These are phyloP conservation scores for Phytophthora sansomeana DNA, from an alignment of 352 stramenopile species.

Conservation along the genomic window DNA sequence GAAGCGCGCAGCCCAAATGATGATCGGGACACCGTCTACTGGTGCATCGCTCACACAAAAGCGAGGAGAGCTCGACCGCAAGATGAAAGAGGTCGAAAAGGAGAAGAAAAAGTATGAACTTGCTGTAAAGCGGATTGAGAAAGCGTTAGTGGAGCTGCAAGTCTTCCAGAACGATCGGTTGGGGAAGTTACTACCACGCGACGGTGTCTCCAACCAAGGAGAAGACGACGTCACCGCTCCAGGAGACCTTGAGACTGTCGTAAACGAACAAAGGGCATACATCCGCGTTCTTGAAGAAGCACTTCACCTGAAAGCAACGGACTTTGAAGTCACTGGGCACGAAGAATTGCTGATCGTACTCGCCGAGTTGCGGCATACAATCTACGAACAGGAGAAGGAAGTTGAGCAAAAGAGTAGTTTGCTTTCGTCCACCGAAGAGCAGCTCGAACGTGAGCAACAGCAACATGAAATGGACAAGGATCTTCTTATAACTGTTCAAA, in stretches of 20 bases:
- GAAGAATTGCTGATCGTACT: conserved; percentile 82
- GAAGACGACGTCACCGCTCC: conserved; percentile 1
- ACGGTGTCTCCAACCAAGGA: conserved; percentile 3
- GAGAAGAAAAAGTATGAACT: conserved; percentile 52
- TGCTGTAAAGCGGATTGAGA: conserved; percentile 49
- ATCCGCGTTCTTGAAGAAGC: conserved; percentile 84
- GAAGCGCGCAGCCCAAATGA: conserved; percentile 37
- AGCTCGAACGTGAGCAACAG: conserved; percentile 41
- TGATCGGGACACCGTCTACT: conserved; percentile 33
- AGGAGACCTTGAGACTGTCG: conserved; percentile 10
- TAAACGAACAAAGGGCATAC: conserved; percentile 66
- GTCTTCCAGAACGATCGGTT: conserved; percentile 45
- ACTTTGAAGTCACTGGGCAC: conserved; percentile 73
- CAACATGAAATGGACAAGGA: conserved; percentile 32
- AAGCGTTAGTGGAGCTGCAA: conserved; percentile 46
- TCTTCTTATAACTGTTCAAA: conserved; percentile 18
- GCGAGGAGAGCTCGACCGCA: conserved; percentile 33
- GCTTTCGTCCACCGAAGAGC: conserved; percentile 14
- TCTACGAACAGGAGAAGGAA: conserved; percentile 76
- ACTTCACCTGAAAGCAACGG: conserved; percentile 72
- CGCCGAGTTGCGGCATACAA: conserved; percentile 78
- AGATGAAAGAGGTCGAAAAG: conserved; percentile 51
- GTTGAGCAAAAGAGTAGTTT: conserved; percentile 37
- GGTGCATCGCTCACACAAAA: conserved; percentile 39
- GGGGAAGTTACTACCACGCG: conserved; percentile 14